Conservation (phyloP, 345 rosid species). For the Diplotaxis tenuifolia region DNA sequence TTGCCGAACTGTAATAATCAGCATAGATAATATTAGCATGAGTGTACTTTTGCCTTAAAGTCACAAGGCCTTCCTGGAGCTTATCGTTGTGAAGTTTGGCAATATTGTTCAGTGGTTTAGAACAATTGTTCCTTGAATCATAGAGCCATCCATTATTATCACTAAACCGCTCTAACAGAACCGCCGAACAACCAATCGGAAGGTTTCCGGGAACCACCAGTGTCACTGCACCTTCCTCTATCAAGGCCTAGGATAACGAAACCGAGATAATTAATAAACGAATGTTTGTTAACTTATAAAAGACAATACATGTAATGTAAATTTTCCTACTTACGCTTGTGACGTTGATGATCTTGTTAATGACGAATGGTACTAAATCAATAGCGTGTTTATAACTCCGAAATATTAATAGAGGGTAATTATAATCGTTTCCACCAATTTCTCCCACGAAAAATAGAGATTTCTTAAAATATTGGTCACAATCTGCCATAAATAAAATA, state of each 20-base stretch:
- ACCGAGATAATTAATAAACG: not conserved
- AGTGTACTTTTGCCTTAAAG: not conserved
- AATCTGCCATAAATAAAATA: not conserved
- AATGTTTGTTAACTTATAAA: not conserved
- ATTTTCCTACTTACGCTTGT: constrained; percentile 3
- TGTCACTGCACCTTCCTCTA: constrained; percentile 7
- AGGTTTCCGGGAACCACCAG: constrained; percentile 10
- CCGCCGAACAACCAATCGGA: constrained; percentile 3
- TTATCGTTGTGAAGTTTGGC: constrained; percentile 2
- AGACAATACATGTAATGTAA: not conserved
- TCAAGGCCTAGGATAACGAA: not conserved
- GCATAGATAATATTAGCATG: constrained; percentile 4
- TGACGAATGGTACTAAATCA: not conserved
- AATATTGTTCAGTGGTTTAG: not conserved
- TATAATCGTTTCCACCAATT: constrained; percentile 10
- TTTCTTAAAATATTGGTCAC: constrained; percentile 5
- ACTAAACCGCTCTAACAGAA: not conserved
- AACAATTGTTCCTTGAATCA: not conserved
- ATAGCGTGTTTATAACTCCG: not conserved
- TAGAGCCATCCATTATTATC: not conserved
- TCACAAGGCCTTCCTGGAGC: not conserved
- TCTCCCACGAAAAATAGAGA: constrained; percentile 4
- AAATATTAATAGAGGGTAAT: constrained; percentile 3
- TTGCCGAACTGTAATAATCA: constrained; percentile 12
- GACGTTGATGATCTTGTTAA: constrained; percentile 1